These are phyloP conservation scores for Metschnikowia matae DNA, from an alignment of 805 yeast species.

Conservation along the genomic window DNA sequence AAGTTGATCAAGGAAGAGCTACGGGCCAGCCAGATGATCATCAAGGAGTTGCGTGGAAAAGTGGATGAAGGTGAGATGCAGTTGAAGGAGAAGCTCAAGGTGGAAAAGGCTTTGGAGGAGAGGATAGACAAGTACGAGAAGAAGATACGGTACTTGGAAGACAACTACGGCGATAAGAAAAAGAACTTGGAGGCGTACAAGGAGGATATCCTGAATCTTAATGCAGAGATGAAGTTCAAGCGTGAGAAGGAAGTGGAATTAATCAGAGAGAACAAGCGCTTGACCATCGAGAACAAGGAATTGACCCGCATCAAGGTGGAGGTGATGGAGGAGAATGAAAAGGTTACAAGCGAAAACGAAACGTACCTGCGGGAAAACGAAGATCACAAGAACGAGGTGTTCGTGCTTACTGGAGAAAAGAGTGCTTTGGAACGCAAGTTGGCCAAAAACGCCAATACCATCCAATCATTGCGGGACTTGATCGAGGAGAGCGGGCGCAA, in stretches of 20 bases:
- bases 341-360: slow-evolving; percentile 41
- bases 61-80: slow-evolving; percentile 27
- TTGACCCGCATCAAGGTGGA: slow-evolving; percentile 22
- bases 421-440: slow-evolving; percentile 35
- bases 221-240: slow-evolving; percentile 49
- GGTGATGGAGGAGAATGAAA: slow-evolving; percentile 30
- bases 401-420: slow-evolving; percentile 32
- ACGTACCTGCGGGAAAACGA: slow-evolving; percentile 29
- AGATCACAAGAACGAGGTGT: slow-evolving; percentile 25
- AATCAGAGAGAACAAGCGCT: slow-evolving; percentile 58
- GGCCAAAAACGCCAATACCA: slow-evolving; percentile 41
- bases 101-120: slow-evolving; percentile 7
- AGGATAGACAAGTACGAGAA: slow-evolving; percentile 22
- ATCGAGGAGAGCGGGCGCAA: slow-evolving; percentile 60
- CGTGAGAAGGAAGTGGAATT: slow-evolving; percentile 63
- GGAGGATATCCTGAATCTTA: slow-evolving; percentile 51
- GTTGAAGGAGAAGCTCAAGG: slow-evolving; percentile 19
- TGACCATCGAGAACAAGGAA: slow-evolving; percentile 58
- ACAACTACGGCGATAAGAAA: slow-evolving; percentile 23
- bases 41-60: slow-evolving; percentile 39
- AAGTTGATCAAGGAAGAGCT: slow-evolving; percentile 51
- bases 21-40: slow-evolving; percentile 47
- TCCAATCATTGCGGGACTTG: slow-evolving; percentile 52
- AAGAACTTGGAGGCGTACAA: slow-evolving; percentile 30
- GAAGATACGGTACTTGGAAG: slow-evolving; percentile 21